These are phyloP conservation scores for Pulveroboletus sp. DNA, from an alignment of 768 basidiomycete genomes.

Conservation along the genomic window DNA sequence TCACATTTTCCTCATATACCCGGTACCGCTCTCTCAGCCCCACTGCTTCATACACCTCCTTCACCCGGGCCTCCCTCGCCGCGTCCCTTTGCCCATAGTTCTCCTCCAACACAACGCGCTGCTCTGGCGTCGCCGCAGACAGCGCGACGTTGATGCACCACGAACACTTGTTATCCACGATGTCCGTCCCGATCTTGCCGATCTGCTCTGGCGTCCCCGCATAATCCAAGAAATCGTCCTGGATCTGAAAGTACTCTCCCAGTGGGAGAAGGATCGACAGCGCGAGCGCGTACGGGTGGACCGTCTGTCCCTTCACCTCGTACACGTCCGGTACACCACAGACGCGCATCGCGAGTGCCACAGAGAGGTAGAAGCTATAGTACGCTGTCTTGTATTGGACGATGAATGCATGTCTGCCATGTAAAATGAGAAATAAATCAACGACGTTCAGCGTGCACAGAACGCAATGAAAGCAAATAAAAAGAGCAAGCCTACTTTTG, in stretches of 20 bases:
- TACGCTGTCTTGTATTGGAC: constrained; percentile 97
- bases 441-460: too few species aligned
- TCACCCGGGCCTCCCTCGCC: constrained; percentile 51
- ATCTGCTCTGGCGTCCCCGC: constrained; percentile 85
- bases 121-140: constrained; percentile 46
- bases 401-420: constrained; percentile 75
- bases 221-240: constrained; percentile 96
- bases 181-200: constrained; percentile 97
- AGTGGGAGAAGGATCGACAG: constrained; percentile 81
- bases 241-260: constrained; percentile 98
- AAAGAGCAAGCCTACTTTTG: constrained; percentile 38
- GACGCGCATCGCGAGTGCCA: constrained; percentile 89
- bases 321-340: constrained; percentile 55
- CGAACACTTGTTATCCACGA: constrained; percentile 97
- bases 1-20: constrained; percentile 74
- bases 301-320: constrained; percentile 34
- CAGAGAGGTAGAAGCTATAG: constrained; percentile 98
- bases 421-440: too few species aligned
- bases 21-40: constrained; percentile 63
- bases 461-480: too few species aligned
- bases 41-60: constrained; percentile 67
- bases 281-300: constrained; percentile 67
- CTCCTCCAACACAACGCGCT: constrained; percentile 55
- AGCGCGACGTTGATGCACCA: constrained; percentile 94
- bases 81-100: constrained; percentile 59